Evolutionary conservation across 2,329 filamentous ascomycete genomes (phyloP).

Genomic region (Xylariaceae sp.): DNA sequence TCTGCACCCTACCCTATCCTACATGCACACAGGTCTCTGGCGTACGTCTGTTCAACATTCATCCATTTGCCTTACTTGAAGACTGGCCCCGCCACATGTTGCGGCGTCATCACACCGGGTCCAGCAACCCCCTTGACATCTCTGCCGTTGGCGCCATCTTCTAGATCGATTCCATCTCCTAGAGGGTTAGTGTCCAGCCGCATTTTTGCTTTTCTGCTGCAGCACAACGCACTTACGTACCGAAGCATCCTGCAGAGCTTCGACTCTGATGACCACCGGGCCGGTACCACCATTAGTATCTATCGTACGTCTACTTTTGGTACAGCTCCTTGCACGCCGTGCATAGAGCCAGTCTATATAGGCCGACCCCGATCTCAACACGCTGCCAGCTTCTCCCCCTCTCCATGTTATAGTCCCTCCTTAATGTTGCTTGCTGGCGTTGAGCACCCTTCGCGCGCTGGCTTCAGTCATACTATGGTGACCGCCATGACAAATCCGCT

Average conservation of each 20-base stretch:
- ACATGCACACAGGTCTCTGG: conserved; percentile 19
- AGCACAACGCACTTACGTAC: conserved; percentile 18
- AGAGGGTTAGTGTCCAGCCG: conserved; percentile 32
- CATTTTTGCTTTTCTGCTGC: conserved; percentile 17
- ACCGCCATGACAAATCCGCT: conserved; percentile 40
- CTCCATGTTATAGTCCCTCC: conserved; percentile 10
- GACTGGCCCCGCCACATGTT: conserved; percentile 16
- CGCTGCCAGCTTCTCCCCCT: conserved; percentile 1
- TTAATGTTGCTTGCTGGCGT: conserved; percentile 34
- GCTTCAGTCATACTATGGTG: conserved; percentile 39
- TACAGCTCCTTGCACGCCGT: not conserved
- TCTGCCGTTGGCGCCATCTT: conserved; percentile 18
- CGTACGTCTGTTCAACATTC: conserved; percentile 17
- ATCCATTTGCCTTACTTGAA: conserved; percentile 17
- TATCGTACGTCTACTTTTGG: conserved; percentile 15
- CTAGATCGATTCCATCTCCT: conserved; percentile 11
- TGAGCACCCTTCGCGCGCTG: conserved; percentile 31
- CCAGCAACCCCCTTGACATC: conserved; percentile 3
- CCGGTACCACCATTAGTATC: conserved; percentile 31
- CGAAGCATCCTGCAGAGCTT: conserved; percentile 20
- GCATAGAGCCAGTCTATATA: conserved; percentile 24
- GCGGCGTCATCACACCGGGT: conserved; percentile 19
- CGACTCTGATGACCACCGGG: conserved; percentile 24
- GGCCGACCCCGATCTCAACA: not conserved
- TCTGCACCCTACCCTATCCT: conserved; percentile 18